Conservation (phyloP, 495 filamentous ascomycete genomes). For the Neurospora sp. region DNA sequence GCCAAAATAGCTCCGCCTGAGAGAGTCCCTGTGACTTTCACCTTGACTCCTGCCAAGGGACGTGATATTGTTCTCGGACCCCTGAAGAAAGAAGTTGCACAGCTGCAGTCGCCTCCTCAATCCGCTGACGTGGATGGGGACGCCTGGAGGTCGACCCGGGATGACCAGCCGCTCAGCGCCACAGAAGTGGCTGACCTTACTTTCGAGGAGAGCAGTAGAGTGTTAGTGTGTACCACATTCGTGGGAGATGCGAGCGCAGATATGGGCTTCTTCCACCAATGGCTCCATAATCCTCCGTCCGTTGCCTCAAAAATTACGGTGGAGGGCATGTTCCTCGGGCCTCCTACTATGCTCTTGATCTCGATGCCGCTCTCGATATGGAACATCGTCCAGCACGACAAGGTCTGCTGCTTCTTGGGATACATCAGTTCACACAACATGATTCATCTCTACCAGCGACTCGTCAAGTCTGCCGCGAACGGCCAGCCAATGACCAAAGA, state of each 20-base stretch:
- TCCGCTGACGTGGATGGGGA: slow-evolving; percentile 27
- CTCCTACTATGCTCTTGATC: slow-evolving; percentile 46
- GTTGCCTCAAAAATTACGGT: slow-evolving; percentile 42
- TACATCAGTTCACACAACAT: slow-evolving; percentile 49
- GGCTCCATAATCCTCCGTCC: slow-evolving; percentile 40
- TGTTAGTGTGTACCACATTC: slow-evolving; percentile 47
- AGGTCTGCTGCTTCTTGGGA: slow-evolving; percentile 46
- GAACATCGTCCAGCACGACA: slow-evolving; percentile 47
- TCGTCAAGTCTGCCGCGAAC: slow-evolving; percentile 33
- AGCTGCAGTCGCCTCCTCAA: slow-evolving; percentile 31
- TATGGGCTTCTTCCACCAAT: slow-evolving; percentile 48
- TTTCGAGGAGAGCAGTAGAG: slow-evolving; percentile 39
- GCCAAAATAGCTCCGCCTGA: slow-evolving; percentile 27
- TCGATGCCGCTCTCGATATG: slow-evolving; percentile 46
- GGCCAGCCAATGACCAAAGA: slow-evolving; percentile 32
- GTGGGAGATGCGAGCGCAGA: slow-evolving; percentile 47
- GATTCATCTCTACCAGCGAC: slow-evolving; percentile 43
- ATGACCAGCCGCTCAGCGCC: slow-evolving; percentile 28
- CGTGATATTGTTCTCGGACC: slow-evolving; percentile 37
- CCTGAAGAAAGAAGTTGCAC: slow-evolving; percentile 23
- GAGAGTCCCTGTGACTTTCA: slow-evolving; percentile 37
- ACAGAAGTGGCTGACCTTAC: slow-evolving; percentile 36
- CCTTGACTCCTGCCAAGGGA: slow-evolving; percentile 37
- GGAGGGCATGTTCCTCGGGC: slow-evolving; percentile 49
- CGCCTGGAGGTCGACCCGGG: slow-evolving; percentile 19